These are phyloP conservation scores for Hypoxylon sp. DNA, from an alignment of 2,329 filamentous ascomycete genomes.

Conservation along the genomic window DNA sequence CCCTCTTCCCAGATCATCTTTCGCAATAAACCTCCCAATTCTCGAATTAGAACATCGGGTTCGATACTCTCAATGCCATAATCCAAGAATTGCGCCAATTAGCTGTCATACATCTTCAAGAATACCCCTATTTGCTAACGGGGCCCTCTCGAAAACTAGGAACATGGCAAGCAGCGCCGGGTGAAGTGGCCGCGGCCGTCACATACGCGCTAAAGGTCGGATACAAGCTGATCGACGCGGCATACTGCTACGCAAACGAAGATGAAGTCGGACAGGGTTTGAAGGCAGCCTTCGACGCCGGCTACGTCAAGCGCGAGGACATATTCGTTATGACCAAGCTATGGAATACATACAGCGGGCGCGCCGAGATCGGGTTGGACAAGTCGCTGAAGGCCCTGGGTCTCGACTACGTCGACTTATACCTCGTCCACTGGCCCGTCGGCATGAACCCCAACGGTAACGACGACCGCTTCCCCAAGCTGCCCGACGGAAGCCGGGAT, in stretches of 20 bases:
- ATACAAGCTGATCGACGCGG: constrained; percentile 77
- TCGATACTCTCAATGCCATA: neutral
- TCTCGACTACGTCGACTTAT: constrained; percentile 86
- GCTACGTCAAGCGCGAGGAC: constrained; percentile 80
- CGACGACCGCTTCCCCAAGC: constrained; percentile 81
- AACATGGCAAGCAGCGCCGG: constrained; percentile 75
- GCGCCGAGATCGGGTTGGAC: constrained; percentile 78
- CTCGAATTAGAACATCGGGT: neutral
- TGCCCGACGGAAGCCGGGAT: constrained; percentile 80
- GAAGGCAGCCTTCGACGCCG: constrained; percentile 77
- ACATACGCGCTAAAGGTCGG: constrained; percentile 70
- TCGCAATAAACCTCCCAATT: neutral
- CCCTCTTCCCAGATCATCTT: constrained; percentile 17
- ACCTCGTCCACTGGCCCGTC: constrained; percentile 86
- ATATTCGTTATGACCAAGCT: constrained; percentile 89
- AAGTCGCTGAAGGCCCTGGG: constrained; percentile 81
- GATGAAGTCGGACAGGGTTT: constrained; percentile 85
- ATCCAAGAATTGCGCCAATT: neutral
- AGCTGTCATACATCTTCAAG: neutral
- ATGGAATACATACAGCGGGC: constrained; percentile 84
- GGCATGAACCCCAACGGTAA: constrained; percentile 84
- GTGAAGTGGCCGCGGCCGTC: constrained; percentile 72
- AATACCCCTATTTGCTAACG: constrained; percentile 26
- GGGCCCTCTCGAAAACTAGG: constrained; percentile 58
- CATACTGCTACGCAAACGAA: constrained; percentile 86